A percentile compares a stretch with the other conserved stretches of the same genome.
Conservation (phyloP, 257 asterid genomes). For the Rubia yunnanensis region DNA sequence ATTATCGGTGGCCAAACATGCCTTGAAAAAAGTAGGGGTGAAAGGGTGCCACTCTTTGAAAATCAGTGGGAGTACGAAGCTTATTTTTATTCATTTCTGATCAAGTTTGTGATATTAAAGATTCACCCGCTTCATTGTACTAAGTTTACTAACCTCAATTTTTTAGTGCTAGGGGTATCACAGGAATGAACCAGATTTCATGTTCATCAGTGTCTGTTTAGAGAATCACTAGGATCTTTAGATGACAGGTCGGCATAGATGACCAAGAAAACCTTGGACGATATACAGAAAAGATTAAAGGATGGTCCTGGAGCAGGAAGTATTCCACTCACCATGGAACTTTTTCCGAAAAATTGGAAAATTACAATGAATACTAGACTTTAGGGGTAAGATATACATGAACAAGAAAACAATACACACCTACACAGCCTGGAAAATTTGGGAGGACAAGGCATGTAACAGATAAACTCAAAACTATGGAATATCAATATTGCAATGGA, state of each 20-base stretch:
- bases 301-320: neutral
- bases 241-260: neutral
- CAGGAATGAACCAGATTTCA: neutral
- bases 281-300: neutral
- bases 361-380: neutral
- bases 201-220: neutral
- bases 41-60: too few species aligned
- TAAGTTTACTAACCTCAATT: neutral
- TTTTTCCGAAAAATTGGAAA: neutral
- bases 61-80: too few species aligned
- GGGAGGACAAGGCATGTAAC: neutral
- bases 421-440: neutral
- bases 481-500: neutral
- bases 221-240: neutral
- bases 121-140: neutral
- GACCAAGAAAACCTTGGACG: neutral
- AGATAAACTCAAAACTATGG: neutral
- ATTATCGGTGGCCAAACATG: too few species aligned
- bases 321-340: neutral
- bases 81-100: neutral
- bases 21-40: too few species aligned
- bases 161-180: neutral
- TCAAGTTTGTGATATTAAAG: neutral
- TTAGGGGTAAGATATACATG: neutral
- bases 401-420: neutral